phyloP scores from a whole-genome alignment of 306 rosid genomes.

The Nissolia schottii region DNA sequence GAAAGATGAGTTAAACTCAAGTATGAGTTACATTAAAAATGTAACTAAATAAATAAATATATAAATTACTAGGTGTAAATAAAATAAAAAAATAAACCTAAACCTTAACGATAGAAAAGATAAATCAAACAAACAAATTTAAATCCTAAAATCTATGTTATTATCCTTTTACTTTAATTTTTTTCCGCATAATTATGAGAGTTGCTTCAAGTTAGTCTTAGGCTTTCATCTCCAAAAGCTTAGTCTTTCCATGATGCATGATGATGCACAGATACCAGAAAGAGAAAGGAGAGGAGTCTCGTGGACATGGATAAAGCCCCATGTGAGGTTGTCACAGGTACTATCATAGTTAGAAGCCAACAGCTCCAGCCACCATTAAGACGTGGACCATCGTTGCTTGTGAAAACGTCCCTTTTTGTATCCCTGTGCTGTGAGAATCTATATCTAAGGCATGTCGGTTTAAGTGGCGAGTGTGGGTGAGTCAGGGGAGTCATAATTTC shows the following conservation, averaged over 20 bases:
- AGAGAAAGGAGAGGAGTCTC: conserved; percentile 27
- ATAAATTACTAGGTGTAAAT: too few species aligned
- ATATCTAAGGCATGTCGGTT: conserved; percentile 30
- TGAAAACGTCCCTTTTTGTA: conserved; percentile 39
- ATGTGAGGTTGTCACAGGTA: conserved; percentile 47
- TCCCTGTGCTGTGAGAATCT: conserved; percentile 53
- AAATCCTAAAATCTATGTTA: too few species aligned
- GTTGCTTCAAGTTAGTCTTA: background rate
- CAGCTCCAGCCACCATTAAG: conserved; percentile 34
- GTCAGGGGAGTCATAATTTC: conserved; percentile 46
- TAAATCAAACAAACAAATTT: too few species aligned
- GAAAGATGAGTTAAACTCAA: too few species aligned
- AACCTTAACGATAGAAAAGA: too few species aligned
- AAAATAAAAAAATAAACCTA: too few species aligned
- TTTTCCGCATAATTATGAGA: too few species aligned
- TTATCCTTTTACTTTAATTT: too few species aligned
- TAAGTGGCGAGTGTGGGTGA: background rate
- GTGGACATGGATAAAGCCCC: conserved; percentile 17
- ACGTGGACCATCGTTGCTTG: conserved; percentile 39
- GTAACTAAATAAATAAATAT: too few species aligned
- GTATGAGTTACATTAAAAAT: too few species aligned
- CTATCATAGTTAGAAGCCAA: conserved; percentile 10
- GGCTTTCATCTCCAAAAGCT: background rate
- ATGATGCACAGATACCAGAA: conserved; percentile 1
- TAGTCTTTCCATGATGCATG: background rate